A percentile compares a stretch with the other conserved stretches of the same genome.
phyloP scores from a whole-genome alignment of 352 stramenopile species.

The Phytophthora foliorum region DNA sequence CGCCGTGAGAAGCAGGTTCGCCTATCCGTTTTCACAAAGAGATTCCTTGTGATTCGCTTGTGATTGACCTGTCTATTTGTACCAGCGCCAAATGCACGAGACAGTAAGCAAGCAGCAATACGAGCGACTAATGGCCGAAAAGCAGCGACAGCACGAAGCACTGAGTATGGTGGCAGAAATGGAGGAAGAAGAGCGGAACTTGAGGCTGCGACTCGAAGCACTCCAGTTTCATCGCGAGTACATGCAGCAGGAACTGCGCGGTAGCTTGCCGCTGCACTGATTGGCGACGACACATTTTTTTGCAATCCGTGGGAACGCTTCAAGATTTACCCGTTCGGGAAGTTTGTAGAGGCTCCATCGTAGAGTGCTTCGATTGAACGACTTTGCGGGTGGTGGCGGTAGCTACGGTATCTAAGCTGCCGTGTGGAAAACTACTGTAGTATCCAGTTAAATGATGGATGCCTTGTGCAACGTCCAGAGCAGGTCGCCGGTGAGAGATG shows the following conservation, averaged over 20 bases:
- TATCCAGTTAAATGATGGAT: conserved; percentile 5
- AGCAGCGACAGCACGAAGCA: conserved; percentile 51
- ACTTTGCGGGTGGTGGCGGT: conserved; percentile 1
- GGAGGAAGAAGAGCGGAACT: conserved; percentile 66
- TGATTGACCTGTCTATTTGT: conserved; percentile 2
- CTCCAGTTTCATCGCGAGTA: conserved; percentile 66
- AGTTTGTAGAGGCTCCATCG: not conserved
- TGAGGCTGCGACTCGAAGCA: conserved; percentile 60
- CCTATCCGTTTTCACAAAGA: not conserved
- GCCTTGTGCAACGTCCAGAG: not conserved
- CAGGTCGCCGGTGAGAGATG: not conserved
- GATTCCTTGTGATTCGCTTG: not conserved
- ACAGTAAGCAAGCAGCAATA: conserved; percentile 46
- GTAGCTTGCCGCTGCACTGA: conserved; percentile 12
- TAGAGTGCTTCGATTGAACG: conserved; percentile 23
- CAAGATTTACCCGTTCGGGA: conserved; percentile 5
- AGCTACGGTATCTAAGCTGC: too few relatives aligned
- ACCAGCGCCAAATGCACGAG: conserved; percentile 54
- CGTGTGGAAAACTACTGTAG: too few relatives aligned
- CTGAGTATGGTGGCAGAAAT: conserved; percentile 51
- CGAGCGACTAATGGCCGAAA: conserved; percentile 49
- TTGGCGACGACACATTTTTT: conserved; percentile 11
- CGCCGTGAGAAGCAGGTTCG: conserved; percentile 55
- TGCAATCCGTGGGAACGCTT: conserved; percentile 11
- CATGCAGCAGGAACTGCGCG: conserved; percentile 45